Conservation (phyloP, 352 stramenopile species). For the Pythium sukuiense region DNA sequence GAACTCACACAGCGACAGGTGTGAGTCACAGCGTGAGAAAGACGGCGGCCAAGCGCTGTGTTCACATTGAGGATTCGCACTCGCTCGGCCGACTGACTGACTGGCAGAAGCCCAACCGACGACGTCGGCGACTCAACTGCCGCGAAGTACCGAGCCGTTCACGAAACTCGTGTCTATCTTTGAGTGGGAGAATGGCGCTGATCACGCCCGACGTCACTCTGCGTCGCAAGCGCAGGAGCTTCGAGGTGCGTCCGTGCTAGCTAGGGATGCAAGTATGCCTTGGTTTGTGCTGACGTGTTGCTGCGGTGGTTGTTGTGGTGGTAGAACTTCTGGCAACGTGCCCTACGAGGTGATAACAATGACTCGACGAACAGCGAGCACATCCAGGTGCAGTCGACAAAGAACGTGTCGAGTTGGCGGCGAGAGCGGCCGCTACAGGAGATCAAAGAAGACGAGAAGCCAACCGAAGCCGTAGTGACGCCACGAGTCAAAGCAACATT, state of each 20-base stretch:
- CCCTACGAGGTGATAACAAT: constrained; percentile 28
- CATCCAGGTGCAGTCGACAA: constrained; percentile 12
- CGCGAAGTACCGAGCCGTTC: neutral
- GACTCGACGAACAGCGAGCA: constrained; percentile 25
- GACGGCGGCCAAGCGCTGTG: neutral
- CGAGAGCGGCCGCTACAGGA: constrained; percentile 1
- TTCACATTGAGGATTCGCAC: neutral
- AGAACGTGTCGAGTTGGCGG: constrained; percentile 24
- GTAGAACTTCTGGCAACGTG: constrained; percentile 27
- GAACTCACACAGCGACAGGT: neutral
- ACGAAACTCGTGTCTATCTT: neutral
- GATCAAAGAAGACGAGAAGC: neutral
- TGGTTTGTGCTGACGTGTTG: too few relatives aligned
- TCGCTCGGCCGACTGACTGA: neutral
- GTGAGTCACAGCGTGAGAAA: neutral
- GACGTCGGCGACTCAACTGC: neutral
- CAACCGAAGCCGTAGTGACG: neutral
- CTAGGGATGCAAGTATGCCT: neutral
- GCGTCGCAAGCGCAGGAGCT: constrained; percentile 49
- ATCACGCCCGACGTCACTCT: constrained; percentile 75
- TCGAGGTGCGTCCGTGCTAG: constrained; percentile 40
- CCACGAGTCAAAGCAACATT: too few relatives aligned
- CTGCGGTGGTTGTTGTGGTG: too few relatives aligned
- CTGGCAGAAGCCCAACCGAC: neutral
- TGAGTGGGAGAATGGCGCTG: constrained; percentile 39